These are phyloP conservation scores for Tilletia setariae DNA, from an alignment of 1,284 basidiomycete genomes.

Conservation along the genomic window DNA sequence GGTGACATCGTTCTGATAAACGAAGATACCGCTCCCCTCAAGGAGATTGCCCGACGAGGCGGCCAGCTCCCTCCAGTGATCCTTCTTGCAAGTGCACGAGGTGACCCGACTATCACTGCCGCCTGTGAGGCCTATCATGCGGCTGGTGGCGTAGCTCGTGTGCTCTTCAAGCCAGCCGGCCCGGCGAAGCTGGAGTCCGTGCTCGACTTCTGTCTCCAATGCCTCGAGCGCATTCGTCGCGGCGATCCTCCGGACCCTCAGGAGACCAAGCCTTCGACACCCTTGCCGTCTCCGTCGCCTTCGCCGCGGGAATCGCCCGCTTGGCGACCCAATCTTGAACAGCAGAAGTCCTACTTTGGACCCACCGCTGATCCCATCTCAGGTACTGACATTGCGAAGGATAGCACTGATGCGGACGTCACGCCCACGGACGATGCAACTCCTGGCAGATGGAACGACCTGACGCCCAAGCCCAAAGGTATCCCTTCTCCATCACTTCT, in stretches of 20 bases:
- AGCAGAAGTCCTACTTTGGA: conserved; percentile 29
- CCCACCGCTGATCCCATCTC: conserved; percentile 1
- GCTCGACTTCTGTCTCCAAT: conserved; percentile 70
- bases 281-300: conserved; percentile 25
- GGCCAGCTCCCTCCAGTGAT: conserved; percentile 65
- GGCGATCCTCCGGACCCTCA: conserved; percentile 34
- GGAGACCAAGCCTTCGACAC: conserved; percentile 38
- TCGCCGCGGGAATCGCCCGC: neutral
- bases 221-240: conserved; percentile 55
- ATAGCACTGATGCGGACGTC: conserved; percentile 24
- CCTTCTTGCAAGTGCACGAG: conserved; percentile 69
- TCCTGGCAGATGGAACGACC: conserved; percentile 4
- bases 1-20: conserved; percentile 80
- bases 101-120: conserved; percentile 64
- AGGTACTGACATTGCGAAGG: conserved; percentile 13
- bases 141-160: conserved; percentile 79
- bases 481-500: conserved; percentile 18
- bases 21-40: conserved; percentile 65
- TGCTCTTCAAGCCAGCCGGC: conserved; percentile 84
- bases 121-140: conserved; percentile 68
- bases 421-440: conserved; percentile 11
- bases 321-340: neutral
- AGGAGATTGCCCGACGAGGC: conserved; percentile 49
- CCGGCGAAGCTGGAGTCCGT: conserved; percentile 70
- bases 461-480: conserved; percentile 3